Base-by-base conservation (phyloP, 2,329 filamentous ascomycete genomes). In the Clonostachys rhizophaga region DNA sequence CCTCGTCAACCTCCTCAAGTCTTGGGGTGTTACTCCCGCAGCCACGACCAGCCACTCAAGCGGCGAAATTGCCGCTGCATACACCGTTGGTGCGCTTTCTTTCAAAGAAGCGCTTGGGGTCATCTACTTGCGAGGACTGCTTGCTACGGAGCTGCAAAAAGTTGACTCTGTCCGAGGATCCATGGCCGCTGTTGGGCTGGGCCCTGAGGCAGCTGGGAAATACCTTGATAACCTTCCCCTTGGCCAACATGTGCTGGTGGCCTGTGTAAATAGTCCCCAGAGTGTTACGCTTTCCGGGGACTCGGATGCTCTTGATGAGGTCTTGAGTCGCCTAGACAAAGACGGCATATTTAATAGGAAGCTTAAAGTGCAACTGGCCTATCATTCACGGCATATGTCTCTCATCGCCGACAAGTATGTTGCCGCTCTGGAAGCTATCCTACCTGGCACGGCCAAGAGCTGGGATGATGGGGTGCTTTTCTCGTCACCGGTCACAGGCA, bases 241-340 rank as follows among this genome's bases (percentile, higher is more conserved):
- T 14, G 51, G 46, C 5, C 44, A n/a, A 6, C 24, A 24, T 24
- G 49, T 55, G 2, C 49, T 45, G 2, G 55, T 68, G 36, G 67
- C 62, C 10, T 74, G 74, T 52, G 65, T 69, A 50, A 79, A 78
- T 59, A 74, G 71, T 40, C 73, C 74, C 1, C 58, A 62, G 1
- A 77, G 67, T 45, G 55, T 72, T 10, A 78, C 75, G 0, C 60
- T 78, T 0, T 75, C 74, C 0, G 74, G 74, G 9, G 70, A 71
- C 44, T 63, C 65, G 1, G 54, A 59, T 3, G 58, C 60, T 16
- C 5, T 47, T 50, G 7, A 45, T 42, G 45, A 42, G 40, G 13
- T 40, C 20, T 2, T 34, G 48, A 2, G 36, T 24, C 35, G 7
- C 6, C 24, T 39, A 9, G 24, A 45, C 2, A n/a, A 47, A 14